Evolutionary conservation across 2,329 filamentous ascomycete genomes (phyloP).

Genomic region (Rhynchosporium agropyri): DNA sequence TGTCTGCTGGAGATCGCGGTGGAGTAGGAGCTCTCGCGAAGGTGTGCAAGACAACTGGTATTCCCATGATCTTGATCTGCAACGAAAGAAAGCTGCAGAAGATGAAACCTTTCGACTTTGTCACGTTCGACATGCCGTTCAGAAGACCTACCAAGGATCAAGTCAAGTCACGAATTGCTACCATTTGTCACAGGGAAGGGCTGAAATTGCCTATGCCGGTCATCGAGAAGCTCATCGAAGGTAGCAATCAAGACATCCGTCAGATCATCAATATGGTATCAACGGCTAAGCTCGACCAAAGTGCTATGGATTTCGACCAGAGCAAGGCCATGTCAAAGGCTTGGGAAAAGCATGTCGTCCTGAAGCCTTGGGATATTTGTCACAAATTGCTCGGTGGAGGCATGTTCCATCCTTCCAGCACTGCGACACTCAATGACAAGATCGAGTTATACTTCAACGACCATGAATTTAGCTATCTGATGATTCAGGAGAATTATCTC

Average conservation of each 20-base stretch:
- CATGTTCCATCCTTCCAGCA: constrained; percentile 82
- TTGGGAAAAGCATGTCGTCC: constrained; percentile 95
- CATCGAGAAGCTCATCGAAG: constrained; percentile 92
- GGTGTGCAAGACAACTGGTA: constrained; percentile 91
- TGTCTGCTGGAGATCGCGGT: constrained; percentile 95
- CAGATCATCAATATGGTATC: constrained; percentile 99
- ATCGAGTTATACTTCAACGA: constrained; percentile 99
- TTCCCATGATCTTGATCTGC: constrained; percentile 96
- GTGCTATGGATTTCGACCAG: constrained; percentile 78
- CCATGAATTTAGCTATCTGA: constrained; percentile 94
- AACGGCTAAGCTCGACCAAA: constrained; percentile 85
- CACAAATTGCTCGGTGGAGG: constrained; percentile 87
- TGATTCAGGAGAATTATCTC: constrained; percentile 98
- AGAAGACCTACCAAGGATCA: constrained; percentile 87
- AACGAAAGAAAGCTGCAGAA: constrained; percentile 92
- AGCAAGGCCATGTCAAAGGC: constrained; percentile 94
- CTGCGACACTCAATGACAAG: constrained; percentile 91
- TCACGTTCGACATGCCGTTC: constrained; percentile 84
- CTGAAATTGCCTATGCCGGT: constrained; percentile 82
- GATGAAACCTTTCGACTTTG: constrained; percentile 96
- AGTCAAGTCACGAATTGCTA: constrained; percentile 89
- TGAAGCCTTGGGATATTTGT: constrained; percentile 98
- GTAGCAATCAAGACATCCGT: constrained; percentile 91
- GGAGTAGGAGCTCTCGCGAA: constrained; percentile 93
- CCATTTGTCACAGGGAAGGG: constrained; percentile 89